Percentiles rank a stretch among this genome's conserved stretches.
phyloP scores from a whole-genome alignment of 345 rosid genomes.

The Isatis tinctoria region DNA sequence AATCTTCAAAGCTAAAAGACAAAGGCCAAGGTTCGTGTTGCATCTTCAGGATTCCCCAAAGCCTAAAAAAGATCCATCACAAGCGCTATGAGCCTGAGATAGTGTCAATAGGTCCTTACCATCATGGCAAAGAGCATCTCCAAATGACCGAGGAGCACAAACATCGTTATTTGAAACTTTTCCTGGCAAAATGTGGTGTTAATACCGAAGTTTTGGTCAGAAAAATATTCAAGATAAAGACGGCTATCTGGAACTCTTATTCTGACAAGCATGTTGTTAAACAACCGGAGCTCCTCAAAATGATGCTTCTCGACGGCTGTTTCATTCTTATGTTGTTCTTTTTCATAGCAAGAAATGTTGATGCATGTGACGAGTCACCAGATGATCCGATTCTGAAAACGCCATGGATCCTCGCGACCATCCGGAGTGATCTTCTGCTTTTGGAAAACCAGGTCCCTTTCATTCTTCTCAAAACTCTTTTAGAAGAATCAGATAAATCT shows the following conservation, averaged over 20 bases:
- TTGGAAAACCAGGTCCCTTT: slow-evolving; percentile 11
- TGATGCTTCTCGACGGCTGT: slow-evolving; percentile 56
- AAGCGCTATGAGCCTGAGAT: slow-evolving; percentile 33
- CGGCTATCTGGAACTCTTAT: not conserved
- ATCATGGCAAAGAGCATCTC: slow-evolving; percentile 36
- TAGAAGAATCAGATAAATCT: not conserved
- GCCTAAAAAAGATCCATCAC: not conserved
- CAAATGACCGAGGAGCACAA: slow-evolving; percentile 46
- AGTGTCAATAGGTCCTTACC: slow-evolving; percentile 46
- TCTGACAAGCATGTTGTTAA: slow-evolving; percentile 8
- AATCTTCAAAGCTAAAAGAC: not conserved
- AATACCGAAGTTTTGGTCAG: not conserved
- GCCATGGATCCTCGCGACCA: slow-evolving; percentile 30
- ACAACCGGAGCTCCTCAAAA: slow-evolving; percentile 22
- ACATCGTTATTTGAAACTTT: slow-evolving; percentile 10
- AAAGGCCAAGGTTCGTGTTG: not conserved
- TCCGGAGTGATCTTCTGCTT: slow-evolving; percentile 1
- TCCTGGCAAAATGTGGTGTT: slow-evolving; percentile 19
- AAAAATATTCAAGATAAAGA: not conserved
- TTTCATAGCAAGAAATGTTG: not conserved
- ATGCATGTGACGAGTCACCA: not conserved
- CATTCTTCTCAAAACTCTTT: not conserved
- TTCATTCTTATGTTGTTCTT: slow-evolving; percentile 45
- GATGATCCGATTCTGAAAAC: not conserved
- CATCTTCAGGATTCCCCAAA: not conserved